A percentile compares a stretch with the other conserved stretches of the same genome.
Evolutionary conservation across 805 yeast species (phyloP).

Genomic region (Ogataea parapolymorpha): DNA sequence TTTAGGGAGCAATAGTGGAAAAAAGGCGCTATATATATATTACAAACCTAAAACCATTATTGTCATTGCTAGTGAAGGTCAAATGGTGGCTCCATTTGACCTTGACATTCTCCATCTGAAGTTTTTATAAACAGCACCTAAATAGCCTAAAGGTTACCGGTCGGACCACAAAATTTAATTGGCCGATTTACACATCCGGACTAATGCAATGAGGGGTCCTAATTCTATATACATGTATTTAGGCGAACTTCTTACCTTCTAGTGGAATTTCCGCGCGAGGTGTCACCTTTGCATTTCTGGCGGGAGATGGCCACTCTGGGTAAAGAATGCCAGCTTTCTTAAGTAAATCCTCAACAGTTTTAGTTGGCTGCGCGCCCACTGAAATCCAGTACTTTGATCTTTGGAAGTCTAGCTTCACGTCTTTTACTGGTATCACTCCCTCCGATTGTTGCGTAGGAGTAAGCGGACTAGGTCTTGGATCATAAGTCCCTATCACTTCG

Average conservation of each 20-base stretch:
- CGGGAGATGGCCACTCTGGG: constrained; percentile 56
- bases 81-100: background rate
- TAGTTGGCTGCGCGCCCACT: constrained; percentile 94
- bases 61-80: constrained; percentile 1
- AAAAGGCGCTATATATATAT: background rate
- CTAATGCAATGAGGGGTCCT: constrained; percentile 4
- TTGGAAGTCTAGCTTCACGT: constrained; percentile 78
- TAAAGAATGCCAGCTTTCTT: constrained; percentile 72
- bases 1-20: background rate
- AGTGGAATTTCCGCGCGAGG: constrained; percentile 21
- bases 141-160: constrained; percentile 10
- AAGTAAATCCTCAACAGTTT: constrained; percentile 70
- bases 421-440: constrained; percentile 64
- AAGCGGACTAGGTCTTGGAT: constrained; percentile 74
- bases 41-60: background rate
- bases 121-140: constrained; percentile 3
- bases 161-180: constrained; percentile 5
- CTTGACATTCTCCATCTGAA: constrained; percentile 1
- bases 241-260: constrained; percentile 26
- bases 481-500: constrained; percentile 92
- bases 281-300: constrained; percentile 20
- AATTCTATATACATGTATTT: constrained; percentile 5
- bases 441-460: constrained; percentile 55
- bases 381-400: constrained; percentile 96
- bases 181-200: background rate